Evolutionary conservation across 768 basidiomycete genomes (phyloP), one percentile per base, ranked within the genome.

Genomic region (Trametes meyenii): DNA sequence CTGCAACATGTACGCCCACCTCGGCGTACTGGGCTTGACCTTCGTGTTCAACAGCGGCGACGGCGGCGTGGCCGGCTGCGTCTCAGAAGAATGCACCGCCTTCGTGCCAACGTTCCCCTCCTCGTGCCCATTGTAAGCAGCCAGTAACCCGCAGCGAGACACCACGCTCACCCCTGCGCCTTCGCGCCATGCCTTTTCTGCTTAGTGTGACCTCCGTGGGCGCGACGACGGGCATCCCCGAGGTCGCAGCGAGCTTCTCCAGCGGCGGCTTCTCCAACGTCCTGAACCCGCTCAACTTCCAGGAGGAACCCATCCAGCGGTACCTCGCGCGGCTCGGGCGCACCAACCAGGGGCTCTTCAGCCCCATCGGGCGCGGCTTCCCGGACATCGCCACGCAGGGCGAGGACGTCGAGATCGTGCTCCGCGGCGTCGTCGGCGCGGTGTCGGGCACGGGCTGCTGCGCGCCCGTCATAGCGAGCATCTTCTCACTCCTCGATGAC

Each of bases 381-480:
- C 81, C 83, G 33, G 81, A 83, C 69, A 69, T 82, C 46, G 68
- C 78, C 21, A 78, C 81, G 7, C 64, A 71, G 45, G 76, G 73
- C 10, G 55, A 67, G 19, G 66, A 73, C 62, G 70, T 73, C 50
- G 66, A 68, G 62, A 72, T 75, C 61, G 53, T 69, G 45, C 26
- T 58, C 60, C 44, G 61, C n/a, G 64, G 61, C 11, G 12, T 61
- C 21, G 16, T 46, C 2, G 67, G 51, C 5, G 43, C 61, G 24
- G 70, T 72, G 50, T 68, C 59, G 14, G 74, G 75, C 35, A 76
- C 75, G 42, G 65, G 65, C 46, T 72, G 71, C 67, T 72, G 73
- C 17, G 64, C 65, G 38, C 74, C 74, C 16, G 72, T 73, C 49
- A 72, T 71, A 55, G 72, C 76, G 26, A 71, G 67, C 61, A 61